phyloP scores from a whole-genome alignment of 768 basidiomycete species.

The Leucosporidium creatinivorum region DNA sequence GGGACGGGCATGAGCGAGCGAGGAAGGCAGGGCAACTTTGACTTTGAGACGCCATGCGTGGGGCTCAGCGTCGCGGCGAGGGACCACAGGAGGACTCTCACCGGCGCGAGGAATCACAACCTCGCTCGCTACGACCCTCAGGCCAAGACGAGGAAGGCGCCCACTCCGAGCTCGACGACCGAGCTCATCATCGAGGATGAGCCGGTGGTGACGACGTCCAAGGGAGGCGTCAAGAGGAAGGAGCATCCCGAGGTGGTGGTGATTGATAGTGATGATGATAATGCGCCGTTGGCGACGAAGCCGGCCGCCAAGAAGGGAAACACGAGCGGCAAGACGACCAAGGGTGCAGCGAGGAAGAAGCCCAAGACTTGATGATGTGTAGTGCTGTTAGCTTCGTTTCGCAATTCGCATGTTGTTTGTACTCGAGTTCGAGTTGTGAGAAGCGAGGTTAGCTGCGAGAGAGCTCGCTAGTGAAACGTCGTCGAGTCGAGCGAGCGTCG shows the following conservation, averaged over 20 bases:
- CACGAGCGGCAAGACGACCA: not conserved
- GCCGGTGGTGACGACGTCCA: not conserved
- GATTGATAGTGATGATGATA: slow-evolving; percentile 18
- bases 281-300: not conserved
- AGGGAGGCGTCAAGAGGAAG: slow-evolving; percentile 3
- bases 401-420: not conserved
- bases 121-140: slow-evolving; percentile 9
- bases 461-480: no score
- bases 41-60: slow-evolving; percentile 31
- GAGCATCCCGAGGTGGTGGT: slow-evolving; percentile 21
- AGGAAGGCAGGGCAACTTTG: slow-evolving; percentile 32
- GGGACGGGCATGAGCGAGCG: slow-evolving; percentile 1
- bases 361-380: not conserved
- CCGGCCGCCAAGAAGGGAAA: slow-evolving; percentile 16
- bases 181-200: not conserved
- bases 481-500: no score
- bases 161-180: not conserved
- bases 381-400: not conserved
- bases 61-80: slow-evolving; percentile 14
- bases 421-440: no score
- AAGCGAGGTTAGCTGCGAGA: no score
- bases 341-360: slow-evolving; percentile 3
- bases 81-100: slow-evolving; percentile 19
- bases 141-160: not conserved
- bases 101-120: not conserved